A percentile compares a stretch with the other conserved stretches of the same genome.
phyloP scores from a whole-genome alignment of 208 protist species.

The Leishmania aethiopica region DNA sequence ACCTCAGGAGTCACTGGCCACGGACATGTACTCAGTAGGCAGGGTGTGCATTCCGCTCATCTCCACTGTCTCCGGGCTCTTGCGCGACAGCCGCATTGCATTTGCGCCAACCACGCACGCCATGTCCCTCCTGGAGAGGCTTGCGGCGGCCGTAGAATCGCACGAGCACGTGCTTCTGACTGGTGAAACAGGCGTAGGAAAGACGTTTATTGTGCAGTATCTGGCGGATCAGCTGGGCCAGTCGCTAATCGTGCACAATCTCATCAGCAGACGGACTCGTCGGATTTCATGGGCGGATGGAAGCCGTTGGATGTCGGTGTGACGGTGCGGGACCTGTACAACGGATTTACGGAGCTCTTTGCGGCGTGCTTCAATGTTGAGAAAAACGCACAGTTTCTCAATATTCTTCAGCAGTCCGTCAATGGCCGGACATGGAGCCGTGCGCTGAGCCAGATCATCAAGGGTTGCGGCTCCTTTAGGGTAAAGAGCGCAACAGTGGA shows the following conservation, averaged over 20 bases:
- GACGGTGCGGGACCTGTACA: constrained; percentile 66
- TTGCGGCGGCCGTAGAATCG: constrained; percentile 90
- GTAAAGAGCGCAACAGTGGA: constrained; percentile 48
- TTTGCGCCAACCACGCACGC: constrained; percentile 96
- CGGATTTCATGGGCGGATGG: constrained; percentile 99
- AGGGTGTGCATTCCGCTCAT: constrained; percentile 62
- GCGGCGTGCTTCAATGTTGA: constrained; percentile 91
- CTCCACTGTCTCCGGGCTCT: constrained; percentile 25
- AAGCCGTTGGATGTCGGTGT: constrained; percentile 97
- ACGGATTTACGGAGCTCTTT: constrained; percentile 94
- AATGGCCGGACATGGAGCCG: constrained; percentile 67
- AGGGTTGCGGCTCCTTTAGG: constrained; percentile 70
- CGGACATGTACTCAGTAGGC: constrained; percentile 61
- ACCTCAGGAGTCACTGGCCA: constrained; percentile 50
- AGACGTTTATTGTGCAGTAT: constrained; percentile 94
- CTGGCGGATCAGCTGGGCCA: constrained; percentile 90
- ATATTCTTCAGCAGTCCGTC: constrained; percentile 60
- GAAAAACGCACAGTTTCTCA: constrained; percentile 83
- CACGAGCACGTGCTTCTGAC: constrained; percentile 97
- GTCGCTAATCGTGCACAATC: constrained; percentile 97
- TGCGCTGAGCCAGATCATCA: constrained; percentile 72
- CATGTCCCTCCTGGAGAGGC: constrained; percentile 94
- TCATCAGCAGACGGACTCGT: constrained; percentile 99
- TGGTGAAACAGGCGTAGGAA: constrained; percentile 99
- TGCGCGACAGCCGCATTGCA: constrained; percentile 64